phyloP scores from a whole-genome alignment of 1,139 yeast species.

The Candida smagusa region DNA sequence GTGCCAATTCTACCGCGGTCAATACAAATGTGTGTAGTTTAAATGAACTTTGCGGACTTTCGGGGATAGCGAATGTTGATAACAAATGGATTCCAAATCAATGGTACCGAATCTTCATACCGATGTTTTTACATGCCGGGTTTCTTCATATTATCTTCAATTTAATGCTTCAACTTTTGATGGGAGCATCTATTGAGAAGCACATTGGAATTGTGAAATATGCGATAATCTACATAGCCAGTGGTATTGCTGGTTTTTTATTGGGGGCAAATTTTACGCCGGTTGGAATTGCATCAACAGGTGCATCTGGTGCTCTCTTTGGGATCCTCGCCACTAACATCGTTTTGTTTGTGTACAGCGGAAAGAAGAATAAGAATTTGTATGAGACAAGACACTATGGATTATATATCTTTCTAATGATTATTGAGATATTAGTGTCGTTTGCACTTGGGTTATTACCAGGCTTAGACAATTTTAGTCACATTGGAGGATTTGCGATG shows the following conservation, averaged over 20 bases:
- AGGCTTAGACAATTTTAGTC: constrained; percentile 74
- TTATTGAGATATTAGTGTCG: constrained; percentile 57
- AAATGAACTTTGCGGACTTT: constrained; percentile 60
- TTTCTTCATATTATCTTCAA: constrained; percentile 68
- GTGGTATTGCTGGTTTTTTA: constrained; percentile 68
- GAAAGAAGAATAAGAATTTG: constrained; percentile 43
- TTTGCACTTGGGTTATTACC: constrained; percentile 69
- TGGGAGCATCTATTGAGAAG: constrained; percentile 64
- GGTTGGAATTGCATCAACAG: constrained; percentile 65
- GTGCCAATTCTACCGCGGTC: constrained; percentile 63
- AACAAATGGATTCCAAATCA: constrained; percentile 49
- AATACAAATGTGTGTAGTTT: constrained; percentile 57
- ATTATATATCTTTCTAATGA: constrained; percentile 44
- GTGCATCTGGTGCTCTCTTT: constrained; percentile 74
- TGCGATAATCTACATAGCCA: constrained; percentile 52
- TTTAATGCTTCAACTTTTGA: constrained; percentile 54
- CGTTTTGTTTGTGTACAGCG: constrained; percentile 56
- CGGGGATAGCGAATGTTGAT: constrained; percentile 36
- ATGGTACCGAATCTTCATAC: constrained; percentile 69
- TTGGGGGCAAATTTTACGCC: constrained; percentile 75
- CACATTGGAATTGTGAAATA: constrained; percentile 56
- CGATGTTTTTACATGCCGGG: constrained; percentile 78
- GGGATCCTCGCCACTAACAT: constrained; percentile 67
- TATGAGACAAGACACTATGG: constrained; percentile 42
- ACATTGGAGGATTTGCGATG: constrained; percentile 71